Percentiles rank a stretch among this genome's conserved stretches.
These are phyloP conservation scores for Fusarium oxysporum DNA, from an alignment of 2,329 filamentous ascomycete species.

Conservation along the genomic window DNA sequence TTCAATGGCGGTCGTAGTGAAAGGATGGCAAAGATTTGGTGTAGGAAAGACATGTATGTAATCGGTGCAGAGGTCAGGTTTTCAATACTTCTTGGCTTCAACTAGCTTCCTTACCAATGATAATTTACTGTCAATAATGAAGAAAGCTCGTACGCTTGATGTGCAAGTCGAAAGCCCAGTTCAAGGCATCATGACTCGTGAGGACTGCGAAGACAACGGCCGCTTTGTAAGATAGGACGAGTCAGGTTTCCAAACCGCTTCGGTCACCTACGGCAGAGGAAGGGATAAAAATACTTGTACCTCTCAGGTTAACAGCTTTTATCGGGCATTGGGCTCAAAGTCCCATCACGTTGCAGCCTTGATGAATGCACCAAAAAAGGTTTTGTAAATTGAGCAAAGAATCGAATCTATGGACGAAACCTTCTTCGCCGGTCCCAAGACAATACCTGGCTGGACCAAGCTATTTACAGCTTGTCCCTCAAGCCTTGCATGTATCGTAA, in stretches of 20 bases:
- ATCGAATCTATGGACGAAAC: accelerated
- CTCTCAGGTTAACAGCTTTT: too few relatives aligned
- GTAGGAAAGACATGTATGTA: not conserved
- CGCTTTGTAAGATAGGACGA: too few relatives aligned
- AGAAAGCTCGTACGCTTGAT: too few relatives aligned
- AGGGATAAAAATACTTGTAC: too few relatives aligned
- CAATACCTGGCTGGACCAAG: not conserved
- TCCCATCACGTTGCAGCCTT: not conserved
- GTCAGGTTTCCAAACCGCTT: too few relatives aligned
- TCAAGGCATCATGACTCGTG: too few relatives aligned
- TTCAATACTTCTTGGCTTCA: not conserved
- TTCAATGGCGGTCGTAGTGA: not conserved
- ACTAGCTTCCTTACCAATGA: too few relatives aligned
- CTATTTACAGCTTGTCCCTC: too few relatives aligned
- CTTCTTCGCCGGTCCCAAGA: accelerated
- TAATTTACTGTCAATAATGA: too few relatives aligned
- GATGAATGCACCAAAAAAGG: accelerated
- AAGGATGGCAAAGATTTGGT: accelerated
- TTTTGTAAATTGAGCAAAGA: not conserved
- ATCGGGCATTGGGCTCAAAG: not conserved
- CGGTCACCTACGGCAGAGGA: too few relatives aligned
- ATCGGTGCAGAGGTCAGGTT: accelerated
- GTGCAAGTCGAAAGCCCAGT: too few relatives aligned
- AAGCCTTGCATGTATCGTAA: not conserved
- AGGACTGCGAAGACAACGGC: too few relatives aligned